Percentiles rank a stretch among this genome's conserved stretches.
phyloP scores from a whole-genome alignment of 2,329 filamentous ascomycete species.

The Ceratocystis harringtonii region DNA sequence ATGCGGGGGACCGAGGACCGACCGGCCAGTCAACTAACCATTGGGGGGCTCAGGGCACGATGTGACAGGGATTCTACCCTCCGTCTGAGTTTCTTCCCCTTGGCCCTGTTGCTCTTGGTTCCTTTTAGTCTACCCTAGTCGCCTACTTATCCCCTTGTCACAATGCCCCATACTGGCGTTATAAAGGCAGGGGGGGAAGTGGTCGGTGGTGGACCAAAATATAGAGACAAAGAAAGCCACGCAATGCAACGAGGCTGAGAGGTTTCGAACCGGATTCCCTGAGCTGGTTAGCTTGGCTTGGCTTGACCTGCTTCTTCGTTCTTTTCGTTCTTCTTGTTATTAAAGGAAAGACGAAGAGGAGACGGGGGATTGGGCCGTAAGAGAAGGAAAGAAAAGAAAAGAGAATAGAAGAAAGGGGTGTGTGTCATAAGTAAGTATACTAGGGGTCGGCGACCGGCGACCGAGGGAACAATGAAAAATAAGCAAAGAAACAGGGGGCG shows the following conservation, averaged over 20 bases:
- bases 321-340: not conserved
- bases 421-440: not conserved
- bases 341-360: not conserved
- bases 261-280: not conserved
- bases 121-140: not conserved
- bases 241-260: not conserved
- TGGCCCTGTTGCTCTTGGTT: not conserved
- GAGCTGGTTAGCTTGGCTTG: not conserved
- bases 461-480: not conserved
- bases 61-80: not conserved
- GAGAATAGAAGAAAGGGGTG: too few species aligned
- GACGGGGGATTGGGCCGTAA: too few species aligned
- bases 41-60: too few species aligned
- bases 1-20: not conserved
- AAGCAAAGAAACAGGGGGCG: not conserved
- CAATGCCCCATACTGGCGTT: too few species aligned
- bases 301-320: not conserved
- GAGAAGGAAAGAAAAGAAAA: too few species aligned
- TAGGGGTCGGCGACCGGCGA: not conserved
- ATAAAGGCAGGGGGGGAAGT: too few species aligned
- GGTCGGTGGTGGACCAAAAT: not conserved
- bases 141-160: not conserved
- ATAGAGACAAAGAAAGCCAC: not conserved
- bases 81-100: not conserved
- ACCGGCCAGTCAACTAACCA: not conserved